Percentiles rank a stretch among this genome's conserved stretches.
Conservation (phyloP, 228 moss, liverwort and hornwort species). For the Sphagnum fallax region DNA sequence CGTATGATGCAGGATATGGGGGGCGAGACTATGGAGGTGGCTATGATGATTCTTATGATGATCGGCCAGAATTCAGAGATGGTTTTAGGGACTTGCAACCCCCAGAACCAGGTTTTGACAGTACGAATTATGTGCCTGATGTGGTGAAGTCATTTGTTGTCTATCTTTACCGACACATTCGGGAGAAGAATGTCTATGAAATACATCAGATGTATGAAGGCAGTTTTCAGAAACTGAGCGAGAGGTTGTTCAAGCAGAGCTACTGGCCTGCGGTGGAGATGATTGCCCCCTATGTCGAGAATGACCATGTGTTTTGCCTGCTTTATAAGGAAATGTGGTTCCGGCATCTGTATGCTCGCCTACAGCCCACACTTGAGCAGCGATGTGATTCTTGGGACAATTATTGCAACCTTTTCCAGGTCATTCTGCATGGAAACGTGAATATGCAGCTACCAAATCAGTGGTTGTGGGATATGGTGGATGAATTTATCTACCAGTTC, state of each 20-base stretch:
- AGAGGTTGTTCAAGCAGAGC: conserved; percentile 91
- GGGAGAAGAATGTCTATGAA: conserved; percentile 97
- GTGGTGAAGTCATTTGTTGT: conserved; percentile 93
- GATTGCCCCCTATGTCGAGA: conserved; percentile 86
- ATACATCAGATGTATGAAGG: conserved; percentile 99
- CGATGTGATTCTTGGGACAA: conserved; percentile 99
- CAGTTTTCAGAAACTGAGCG: conserved; percentile 94
- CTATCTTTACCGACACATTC: conserved; percentile 94
- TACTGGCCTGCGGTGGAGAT: conserved; percentile 90
- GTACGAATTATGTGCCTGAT: conserved; percentile 81
- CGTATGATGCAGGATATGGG: conserved; percentile 14
- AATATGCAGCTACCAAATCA: conserved; percentile 99
- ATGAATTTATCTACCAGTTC: conserved; percentile 99
- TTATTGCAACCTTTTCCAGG: conserved; percentile 94
- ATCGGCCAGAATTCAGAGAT: conserved; percentile 97
- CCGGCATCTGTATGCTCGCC: conserved; percentile 86
- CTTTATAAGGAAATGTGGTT: conserved; percentile 99
- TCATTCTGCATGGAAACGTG: conserved; percentile 92
- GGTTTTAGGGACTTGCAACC: conserved; percentile 87
- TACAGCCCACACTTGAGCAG: conserved; percentile 89
- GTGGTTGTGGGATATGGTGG: conserved; percentile 99
- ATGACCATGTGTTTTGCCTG: conserved; percentile 98
- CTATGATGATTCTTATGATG: conserved; percentile 91
- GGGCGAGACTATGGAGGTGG: conserved; percentile 53
- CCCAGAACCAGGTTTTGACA: conserved; percentile 82